phyloP scores from a whole-genome alignment of 106 monocot genomes.

The Apostasia ramifera region DNA sequence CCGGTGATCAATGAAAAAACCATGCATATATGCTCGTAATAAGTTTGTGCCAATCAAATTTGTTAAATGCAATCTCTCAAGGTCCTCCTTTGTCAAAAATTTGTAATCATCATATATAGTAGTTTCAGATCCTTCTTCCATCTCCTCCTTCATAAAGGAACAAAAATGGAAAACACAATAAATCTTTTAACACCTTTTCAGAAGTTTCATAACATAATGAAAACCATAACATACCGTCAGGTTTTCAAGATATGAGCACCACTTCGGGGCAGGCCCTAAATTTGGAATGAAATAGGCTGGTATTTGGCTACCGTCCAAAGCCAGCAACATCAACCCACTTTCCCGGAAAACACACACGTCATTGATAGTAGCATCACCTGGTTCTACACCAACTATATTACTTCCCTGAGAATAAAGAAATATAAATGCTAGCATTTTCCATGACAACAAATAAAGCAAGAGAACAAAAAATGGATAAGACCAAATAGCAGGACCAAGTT shows the following conservation, averaged over 20 bases:
- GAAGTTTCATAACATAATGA: neutral
- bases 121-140: conserved; percentile 69
- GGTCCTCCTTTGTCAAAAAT: conserved; percentile 85
- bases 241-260: conserved; percentile 83
- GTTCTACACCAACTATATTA: conserved; percentile 82
- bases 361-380: conserved; percentile 65
- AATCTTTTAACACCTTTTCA: neutral
- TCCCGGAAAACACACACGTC: conserved; percentile 71
- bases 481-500: no score
- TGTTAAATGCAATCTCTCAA: conserved; percentile 72
- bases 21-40: conserved; percentile 78
- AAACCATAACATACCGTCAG: conserved; percentile 40
- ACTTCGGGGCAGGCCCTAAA: conserved; percentile 90
- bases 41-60: conserved; percentile 55
- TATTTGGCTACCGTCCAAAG: conserved; percentile 76
- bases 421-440: neutral
- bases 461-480: neutral
- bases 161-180: neutral
- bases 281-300: conserved; percentile 84
- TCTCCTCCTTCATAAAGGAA: conserved; percentile 62
- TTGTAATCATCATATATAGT: conserved; percentile 82
- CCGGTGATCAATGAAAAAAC: conserved; percentile 59
- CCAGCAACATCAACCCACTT: conserved; percentile 85
- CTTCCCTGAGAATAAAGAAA: conserved; percentile 50
- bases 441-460: neutral